Base-by-base conservation (phyloP, 768 basidiomycete genomes). In the Austroboletus eburneus region DNA sequence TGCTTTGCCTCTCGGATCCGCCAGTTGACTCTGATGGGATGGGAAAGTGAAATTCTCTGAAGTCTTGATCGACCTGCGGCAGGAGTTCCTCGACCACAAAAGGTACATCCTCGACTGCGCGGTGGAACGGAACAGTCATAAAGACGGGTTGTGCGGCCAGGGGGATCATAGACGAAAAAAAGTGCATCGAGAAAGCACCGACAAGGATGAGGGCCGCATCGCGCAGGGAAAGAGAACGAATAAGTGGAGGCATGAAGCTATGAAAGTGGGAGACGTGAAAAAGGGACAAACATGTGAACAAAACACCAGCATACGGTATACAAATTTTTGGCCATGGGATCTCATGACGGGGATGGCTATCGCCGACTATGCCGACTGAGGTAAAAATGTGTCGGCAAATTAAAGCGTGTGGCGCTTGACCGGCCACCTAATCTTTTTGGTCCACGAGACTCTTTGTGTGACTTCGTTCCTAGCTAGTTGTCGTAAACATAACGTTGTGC, bases 141-240 rank as follows among this genome's bases (percentile, higher is more conserved):
- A 67, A 51, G 52, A 69, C 65, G 14, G 69, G 65, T 39, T 57
- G 34, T 39, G 64, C 42, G 22, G 45, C 52, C 52, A 73, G 63
- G 61, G 62, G 57, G 7, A 35, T 46, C 32, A 80, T 52, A 3
- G 73, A 48, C 16, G 74, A 64, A 66, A 77, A 73, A 29, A 83
- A 45, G 50, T 83, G 77, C 74, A 78, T 79, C 18, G 68, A 67
- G 16, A 73, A 66, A 1, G 80, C 81, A 18, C 83, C 83, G 13
- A 81, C 50, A 35, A 82, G 69, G 45, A 84, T 62, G 49, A 85
- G 76, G 46, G 83, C 52, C 17, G 73, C 81, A 66, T 85, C 82
- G 25, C 80, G 71, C 24, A 76, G 67, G 8, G 80, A 71, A 24
- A 81, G 57, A 32, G 68, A 50, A 29, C 73, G 71, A 56, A 73